Evolutionary conservation across 1,284 basidiomycete genomes (phyloP), one percentile per base, ranked within the genome.

Genomic region (Anthracocystis setariae): DNA sequence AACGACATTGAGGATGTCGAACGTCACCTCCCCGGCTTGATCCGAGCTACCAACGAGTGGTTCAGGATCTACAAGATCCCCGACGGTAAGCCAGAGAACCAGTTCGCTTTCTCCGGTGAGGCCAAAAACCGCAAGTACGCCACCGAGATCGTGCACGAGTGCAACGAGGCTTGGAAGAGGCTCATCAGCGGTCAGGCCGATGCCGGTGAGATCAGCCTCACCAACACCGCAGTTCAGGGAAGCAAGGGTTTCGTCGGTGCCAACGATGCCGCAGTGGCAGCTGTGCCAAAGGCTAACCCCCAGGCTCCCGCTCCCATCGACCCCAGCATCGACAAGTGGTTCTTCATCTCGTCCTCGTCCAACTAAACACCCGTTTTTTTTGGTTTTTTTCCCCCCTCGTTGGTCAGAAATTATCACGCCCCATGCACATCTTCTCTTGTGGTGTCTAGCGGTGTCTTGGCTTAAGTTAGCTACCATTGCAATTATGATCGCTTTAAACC

Each of bases 1-100:
- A 98, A 98, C 86, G 96, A 98, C 85, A 93, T 98, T 72, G 96
- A 98, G 86, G 96, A 98, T 83, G 94, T 99, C 80, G 96, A 98
- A 87, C 89, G 94, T 76, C 95, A 98, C 85, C 90, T 98, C 52
- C 96, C 96, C 49, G 96, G 96, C 71, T 87, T 98, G 78, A 76
- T 79, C 66, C 74, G 76, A 67, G 94, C 94, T 29, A 96, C 94
- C 66, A 97, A 96, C 84, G 95, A 98, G 55, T 81, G 78, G 78
- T 73, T 55, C 76, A 91, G 92, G 83, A 97, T 97, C 86, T 97
- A 97, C 91, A 98, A 98, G 63, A 87, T 87, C 84, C 88, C 95
- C 84, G 95, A 99, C 84, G 95, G 94, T 82, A 98, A 98, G 90
- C 92, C 93, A 79, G 94, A 98, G 72, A 97, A 98, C 87, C 90